A percentile compares a stretch with the other conserved stretches of the same genome.
These are phyloP conservation scores for Vitis rupestris DNA, from an alignment of 164 flowering plant species.

Conservation along the genomic window DNA sequence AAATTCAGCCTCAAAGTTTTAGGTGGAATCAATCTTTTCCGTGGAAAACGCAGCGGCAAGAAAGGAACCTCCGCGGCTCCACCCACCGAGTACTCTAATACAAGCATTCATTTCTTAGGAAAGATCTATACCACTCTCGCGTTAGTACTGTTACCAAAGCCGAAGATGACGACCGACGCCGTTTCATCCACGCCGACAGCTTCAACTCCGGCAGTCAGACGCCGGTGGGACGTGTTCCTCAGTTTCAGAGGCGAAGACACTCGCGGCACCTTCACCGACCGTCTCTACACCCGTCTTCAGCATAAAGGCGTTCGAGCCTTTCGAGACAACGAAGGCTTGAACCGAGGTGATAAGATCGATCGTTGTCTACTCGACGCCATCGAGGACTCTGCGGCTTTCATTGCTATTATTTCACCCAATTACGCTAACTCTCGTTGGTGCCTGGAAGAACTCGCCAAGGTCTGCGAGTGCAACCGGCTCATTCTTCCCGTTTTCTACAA, in stretches of 20 bases:
- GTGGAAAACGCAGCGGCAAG: too few species aligned
- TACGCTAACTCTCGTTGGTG: constrained; percentile 42
- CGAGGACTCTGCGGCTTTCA: constrained; percentile 31
- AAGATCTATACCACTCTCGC: too few species aligned
- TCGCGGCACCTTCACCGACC: constrained; percentile 23
- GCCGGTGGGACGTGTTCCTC: constrained; percentile 34
- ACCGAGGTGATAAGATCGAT: constrained; percentile 27
- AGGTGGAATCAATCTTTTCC: too few species aligned
- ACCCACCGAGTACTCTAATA: too few species aligned
- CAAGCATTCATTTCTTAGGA: too few species aligned
- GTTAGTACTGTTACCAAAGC: too few species aligned
- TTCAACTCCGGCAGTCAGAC: constrained; percentile 9
- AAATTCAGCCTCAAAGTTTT: too few species aligned
- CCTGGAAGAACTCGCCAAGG: constrained; percentile 36
- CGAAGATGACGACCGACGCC: neutral
- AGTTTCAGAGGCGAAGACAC: constrained; percentile 44
- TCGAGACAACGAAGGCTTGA: constrained; percentile 25
- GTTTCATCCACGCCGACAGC: constrained; percentile 1
- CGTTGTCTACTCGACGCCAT: constrained; percentile 30
- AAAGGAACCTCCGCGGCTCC: too few species aligned
- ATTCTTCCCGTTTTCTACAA: constrained; percentile 43
- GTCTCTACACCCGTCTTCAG: constrained; percentile 18
- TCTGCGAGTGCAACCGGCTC: constrained; percentile 20
- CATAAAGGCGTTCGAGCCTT: constrained; percentile 21
- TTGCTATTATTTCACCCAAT: constrained; percentile 29